Base-by-base conservation (phyloP, 768 basidiomycete genomes). In the Tulasnella sp. region DNA sequence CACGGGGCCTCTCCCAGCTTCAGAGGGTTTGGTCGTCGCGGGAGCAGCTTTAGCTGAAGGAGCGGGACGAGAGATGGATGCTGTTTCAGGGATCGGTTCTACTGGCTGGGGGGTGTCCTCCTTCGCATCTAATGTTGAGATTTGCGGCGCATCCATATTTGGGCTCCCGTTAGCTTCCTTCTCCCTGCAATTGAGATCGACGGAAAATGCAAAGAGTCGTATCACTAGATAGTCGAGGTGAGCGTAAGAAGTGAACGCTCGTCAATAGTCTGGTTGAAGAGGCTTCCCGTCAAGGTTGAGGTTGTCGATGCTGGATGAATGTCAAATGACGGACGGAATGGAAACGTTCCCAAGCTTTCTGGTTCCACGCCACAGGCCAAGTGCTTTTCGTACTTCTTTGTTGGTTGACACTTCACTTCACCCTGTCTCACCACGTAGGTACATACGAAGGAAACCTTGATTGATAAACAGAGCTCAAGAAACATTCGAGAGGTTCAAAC, bases 21-120 rank as follows among this genome's bases (percentile, higher is more conserved):
- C 22, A 16, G 64, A 17, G 17, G 9, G 29, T 42, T 52, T 62
- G 69, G 42, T 47, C 11, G 3, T 37, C 29, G 47, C 37, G 9
- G 69, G 26, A 52, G 29, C 16, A 47, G 69, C 22, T 17, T 17
- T 14, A 32, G 11, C 29, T 3, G 39, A 14, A 41, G 35, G 1
- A 32, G 41, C 9, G 19, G 41, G 22, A 12, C 35, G 16, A 3
- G 35, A 14, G 35, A 34, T 22, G 29, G n/a, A 16, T 3, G 41
- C 35, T 9, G 69, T 35, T 29, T 2, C 12, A n/a, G 19, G 19
- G 9, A n/a, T 16, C 8, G 26, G 14, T 36, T 47, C 42, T 4
- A 32, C 26, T 7, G 52, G 40, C 44, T 40, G 69, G 26, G 69
- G 69, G n/a, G 69, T 36, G 69, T 70, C 69, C 39, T 70, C 42